These are phyloP conservation scores for Chytridiales sp. DNA, from an alignment of 371 early-diverging fungal genomes.

Conservation along the genomic window DNA sequence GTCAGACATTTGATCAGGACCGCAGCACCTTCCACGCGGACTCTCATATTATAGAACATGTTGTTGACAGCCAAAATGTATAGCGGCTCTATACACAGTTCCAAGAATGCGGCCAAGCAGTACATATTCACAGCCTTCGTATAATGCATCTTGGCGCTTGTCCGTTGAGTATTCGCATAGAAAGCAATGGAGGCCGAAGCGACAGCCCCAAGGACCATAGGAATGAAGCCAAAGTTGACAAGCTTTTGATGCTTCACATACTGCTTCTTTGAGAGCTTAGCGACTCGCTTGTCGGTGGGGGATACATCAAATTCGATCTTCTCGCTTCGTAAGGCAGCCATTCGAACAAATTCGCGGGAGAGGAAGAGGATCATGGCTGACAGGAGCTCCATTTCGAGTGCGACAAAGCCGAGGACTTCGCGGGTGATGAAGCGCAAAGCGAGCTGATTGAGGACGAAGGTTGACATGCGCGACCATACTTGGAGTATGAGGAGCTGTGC, in stretches of 20 bases:
- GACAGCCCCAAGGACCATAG: slow-evolving; percentile 61
- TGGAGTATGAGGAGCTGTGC: slow-evolving; percentile 76
- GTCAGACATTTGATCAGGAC: slow-evolving; percentile 70
- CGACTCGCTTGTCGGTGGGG: neutral
- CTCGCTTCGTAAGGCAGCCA: slow-evolving; percentile 64
- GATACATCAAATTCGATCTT: neutral
- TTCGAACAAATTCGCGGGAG: slow-evolving; percentile 86
- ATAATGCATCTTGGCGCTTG: neutral
- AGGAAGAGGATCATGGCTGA: slow-evolving; percentile 83
- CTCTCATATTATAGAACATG: slow-evolving; percentile 74
- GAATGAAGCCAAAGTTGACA: slow-evolving; percentile 76
- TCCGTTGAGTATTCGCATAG: neutral
- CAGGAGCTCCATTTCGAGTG: slow-evolving; percentile 82
- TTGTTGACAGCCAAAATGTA: slow-evolving; percentile 71
- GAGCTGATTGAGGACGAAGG: slow-evolving; percentile 78
- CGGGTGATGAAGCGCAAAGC: slow-evolving; percentile 63
- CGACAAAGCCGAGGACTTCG: slow-evolving; percentile 78
- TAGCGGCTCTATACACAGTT: slow-evolving; percentile 68
- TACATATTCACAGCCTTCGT: slow-evolving; percentile 3
- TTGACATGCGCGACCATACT: slow-evolving; percentile 72
- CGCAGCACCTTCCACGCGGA: slow-evolving; percentile 76
- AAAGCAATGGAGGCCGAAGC: slow-evolving; percentile 27
- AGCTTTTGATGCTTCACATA: slow-evolving; percentile 40
- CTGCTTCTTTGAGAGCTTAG: slow-evolving; percentile 4
- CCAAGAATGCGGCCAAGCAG: slow-evolving; percentile 18